Percentiles rank a stretch among this genome's conserved stretches.
These are phyloP conservation scores for Sporisorium graminicola DNA, from an alignment of 1,284 basidiomycete species.

Conservation along the genomic window DNA sequence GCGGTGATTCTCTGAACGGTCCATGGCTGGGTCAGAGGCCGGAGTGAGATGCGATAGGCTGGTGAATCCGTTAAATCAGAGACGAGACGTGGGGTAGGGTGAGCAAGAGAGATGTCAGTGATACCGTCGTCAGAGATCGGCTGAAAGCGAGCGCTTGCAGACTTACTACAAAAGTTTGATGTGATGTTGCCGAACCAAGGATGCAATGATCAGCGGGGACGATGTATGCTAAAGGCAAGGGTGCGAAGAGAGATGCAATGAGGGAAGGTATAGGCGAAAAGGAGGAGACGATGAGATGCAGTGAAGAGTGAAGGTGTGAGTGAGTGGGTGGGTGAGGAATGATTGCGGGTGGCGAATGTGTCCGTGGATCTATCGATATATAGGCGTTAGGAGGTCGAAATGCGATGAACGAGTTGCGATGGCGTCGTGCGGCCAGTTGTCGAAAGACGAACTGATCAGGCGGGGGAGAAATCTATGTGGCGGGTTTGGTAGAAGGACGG, in stretches of 20 bases:
- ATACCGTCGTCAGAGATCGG: neutral
- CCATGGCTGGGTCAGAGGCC: slow-evolving; percentile 9
- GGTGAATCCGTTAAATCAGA: neutral
- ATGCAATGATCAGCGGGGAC: too few species aligned
- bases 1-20: slow-evolving; percentile 29
- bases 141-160: neutral
- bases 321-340: slow-evolving; percentile 14
- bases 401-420: slow-evolving; percentile 6
- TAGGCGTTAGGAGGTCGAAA: slow-evolving; percentile 8
- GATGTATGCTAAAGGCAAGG: neutral
- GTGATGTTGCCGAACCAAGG: too few species aligned
- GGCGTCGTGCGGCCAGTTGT: neutral
- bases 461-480: neutral
- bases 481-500: neutral
- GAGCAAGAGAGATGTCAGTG: neutral
- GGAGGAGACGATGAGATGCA: neutral
- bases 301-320: neutral
- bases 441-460: neutral
- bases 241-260: neutral
- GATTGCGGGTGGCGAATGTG: neutral
- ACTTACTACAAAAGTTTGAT: slow-evolving; percentile 7
- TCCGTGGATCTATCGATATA: slow-evolving; percentile 16
- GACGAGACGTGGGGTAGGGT: neutral
- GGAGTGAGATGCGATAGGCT: neutral
- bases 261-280: neutral